Percentiles rank a stretch among this genome's conserved stretches.
Conservation (phyloP, 73 alveolate species). For the Tetrahymena malaccensis region DNA sequence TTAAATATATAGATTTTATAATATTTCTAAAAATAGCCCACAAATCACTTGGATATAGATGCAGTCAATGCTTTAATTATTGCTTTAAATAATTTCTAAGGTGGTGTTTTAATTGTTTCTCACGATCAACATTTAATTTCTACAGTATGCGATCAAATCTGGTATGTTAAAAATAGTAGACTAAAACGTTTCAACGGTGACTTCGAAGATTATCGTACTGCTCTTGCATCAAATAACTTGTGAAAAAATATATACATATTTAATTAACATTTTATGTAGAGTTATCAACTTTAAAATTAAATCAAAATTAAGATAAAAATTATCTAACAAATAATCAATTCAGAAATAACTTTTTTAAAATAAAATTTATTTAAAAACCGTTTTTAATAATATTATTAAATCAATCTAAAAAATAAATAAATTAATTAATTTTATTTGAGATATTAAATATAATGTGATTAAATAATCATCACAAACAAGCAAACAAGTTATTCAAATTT, state of each 20-base stretch:
- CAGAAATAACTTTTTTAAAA: too few relatives aligned
- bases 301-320: too few relatives aligned
- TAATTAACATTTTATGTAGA: not conserved
- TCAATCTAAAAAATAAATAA: too few relatives aligned
- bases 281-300: not conserved
- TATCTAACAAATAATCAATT: too few relatives aligned
- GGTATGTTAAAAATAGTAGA: conserved; percentile 79
- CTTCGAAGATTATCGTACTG: conserved; percentile 88
- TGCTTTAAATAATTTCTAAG: conserved; percentile 89
- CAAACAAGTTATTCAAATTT: too few relatives aligned
- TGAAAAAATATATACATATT: not conserved
- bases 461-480: too few relatives aligned
- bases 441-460: too few relatives aligned
- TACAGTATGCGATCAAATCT: conserved; percentile 88
- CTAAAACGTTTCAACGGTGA: conserved; percentile 90
- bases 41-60: conserved; percentile 98
- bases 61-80: conserved; percentile 97
- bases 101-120: conserved; percentile 95
- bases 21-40: conserved; percentile 50
- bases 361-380: not conserved
- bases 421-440: too few relatives aligned
- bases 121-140: conserved; percentile 96
- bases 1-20: not conserved
- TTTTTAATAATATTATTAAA: too few relatives aligned
- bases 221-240: conserved; percentile 20